Evolutionary conservation across 331 rosid species (phyloP).

Genomic region (Rosa hybrid): DNA sequence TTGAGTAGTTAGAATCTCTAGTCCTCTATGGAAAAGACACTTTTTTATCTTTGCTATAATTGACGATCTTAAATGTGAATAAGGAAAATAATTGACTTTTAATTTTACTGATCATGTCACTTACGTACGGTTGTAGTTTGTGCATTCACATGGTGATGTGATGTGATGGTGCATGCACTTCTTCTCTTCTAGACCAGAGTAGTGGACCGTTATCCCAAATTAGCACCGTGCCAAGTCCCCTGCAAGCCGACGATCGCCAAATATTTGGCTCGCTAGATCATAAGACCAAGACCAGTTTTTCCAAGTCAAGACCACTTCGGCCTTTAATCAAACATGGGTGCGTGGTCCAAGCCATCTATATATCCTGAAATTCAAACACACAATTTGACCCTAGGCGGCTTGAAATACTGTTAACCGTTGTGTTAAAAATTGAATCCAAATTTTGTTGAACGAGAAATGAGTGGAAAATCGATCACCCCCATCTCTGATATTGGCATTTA

Average conservation of each 20-base stretch:
- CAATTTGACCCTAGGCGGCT: conserved; percentile 6
- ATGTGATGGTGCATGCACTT: neutral
- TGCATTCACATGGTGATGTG: conserved; percentile 1
- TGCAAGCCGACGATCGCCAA: conserved; percentile 1
- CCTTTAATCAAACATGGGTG: neutral
- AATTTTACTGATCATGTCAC: neutral
- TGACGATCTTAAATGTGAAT: too few species aligned
- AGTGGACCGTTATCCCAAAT: neutral
- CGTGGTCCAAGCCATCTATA: neutral
- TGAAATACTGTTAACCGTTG: neutral
- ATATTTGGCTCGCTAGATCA: neutral
- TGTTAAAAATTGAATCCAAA: neutral
- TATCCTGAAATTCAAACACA: neutral
- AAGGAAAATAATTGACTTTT: too few species aligned
- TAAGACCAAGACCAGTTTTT: neutral
- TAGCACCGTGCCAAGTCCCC: neutral
- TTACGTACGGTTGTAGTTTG: neutral
- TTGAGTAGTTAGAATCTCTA: too few species aligned
- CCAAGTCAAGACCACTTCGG: conserved; percentile 7
- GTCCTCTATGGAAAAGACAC: too few species aligned
- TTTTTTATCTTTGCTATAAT: too few species aligned
- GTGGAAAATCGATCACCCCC: neutral
- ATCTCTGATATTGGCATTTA: neutral
- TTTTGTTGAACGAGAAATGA: neutral
- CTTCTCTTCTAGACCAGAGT: neutral